Base-by-base conservation (phyloP, 306 rosid genomes). In the Rosa persica region DNA sequence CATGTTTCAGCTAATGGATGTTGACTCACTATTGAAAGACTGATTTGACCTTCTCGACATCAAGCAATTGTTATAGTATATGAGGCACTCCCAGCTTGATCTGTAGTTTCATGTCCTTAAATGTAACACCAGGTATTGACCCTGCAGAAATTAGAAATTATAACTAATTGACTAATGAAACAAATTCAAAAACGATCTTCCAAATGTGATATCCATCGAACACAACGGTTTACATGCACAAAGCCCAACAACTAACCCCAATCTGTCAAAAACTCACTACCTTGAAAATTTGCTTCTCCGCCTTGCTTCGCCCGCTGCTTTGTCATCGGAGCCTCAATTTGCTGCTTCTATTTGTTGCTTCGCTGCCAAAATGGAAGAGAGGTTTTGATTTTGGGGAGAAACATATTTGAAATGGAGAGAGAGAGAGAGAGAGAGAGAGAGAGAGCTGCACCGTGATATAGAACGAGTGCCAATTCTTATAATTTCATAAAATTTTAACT, bases 11-110 rank as follows among this genome's bases (percentile, higher is more conserved):
- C 23, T 2, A 65, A 39, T 34, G 17, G 27, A 55, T 46, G 43
- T 44, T 68, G 62, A 15, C 99, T 93, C 83, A 95, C 98, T 95
- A 95, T 25, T 98, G 98, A 81, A 89, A 95, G 74, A 93, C 97
- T 47, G 99, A 85, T 83, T 89, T 91, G 82, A 95, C 96, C 88
- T 81, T 92, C 79, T 92, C 93, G 42, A 91, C 49, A 82, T 95
- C 98, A 85, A 95, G 79, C 42, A 86, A 83, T 16, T 86, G 83
- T 72, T 91, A 98, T 79, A 93, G 98, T 76, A 88, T 77, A 81
- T 83, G 89, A 80, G 97, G 99, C 76, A 95, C 98, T 54, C 97
- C 97, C 81, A 95, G 85, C 86, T 93, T 93, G 88, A 95, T 93
- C 81, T 91, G 89, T 65, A 92, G 87, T 82, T 95, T 95, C 98